Conservation (phyloP, 2,329 filamentous ascomycete genomes). For the Stemphylium vesicarium region DNA sequence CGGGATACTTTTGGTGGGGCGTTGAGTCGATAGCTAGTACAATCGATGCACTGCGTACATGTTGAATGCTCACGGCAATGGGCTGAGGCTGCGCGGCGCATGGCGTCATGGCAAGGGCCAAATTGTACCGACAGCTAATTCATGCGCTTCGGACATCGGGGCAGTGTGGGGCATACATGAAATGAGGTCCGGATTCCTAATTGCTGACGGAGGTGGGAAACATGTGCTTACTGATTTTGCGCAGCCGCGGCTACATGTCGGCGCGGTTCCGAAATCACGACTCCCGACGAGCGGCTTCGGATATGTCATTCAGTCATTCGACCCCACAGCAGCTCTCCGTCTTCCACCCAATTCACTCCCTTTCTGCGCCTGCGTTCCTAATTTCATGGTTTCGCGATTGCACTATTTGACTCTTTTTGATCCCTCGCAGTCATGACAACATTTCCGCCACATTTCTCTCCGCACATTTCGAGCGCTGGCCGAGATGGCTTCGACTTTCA, state of each 20-base stretch:
- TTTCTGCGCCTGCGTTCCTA: not conserved
- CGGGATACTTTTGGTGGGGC: too few relatives aligned
- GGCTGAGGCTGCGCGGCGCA: too few relatives aligned
- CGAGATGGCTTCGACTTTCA: constrained; percentile 49
- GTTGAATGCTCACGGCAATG: not conserved
- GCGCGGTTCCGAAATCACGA: constrained; percentile 19
- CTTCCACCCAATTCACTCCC: not conserved
- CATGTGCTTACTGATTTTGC: constrained; percentile 8
- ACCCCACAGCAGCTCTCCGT: constrained; percentile 9
- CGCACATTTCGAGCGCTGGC: constrained; percentile 55
- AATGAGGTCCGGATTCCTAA: constrained; percentile 6
- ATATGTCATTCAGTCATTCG: constrained; percentile 12
- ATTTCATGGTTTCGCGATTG: not conserved
- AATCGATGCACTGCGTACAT: not conserved
- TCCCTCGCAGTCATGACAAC: constrained; percentile 54
- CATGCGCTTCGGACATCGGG: not conserved
- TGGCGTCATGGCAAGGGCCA: not conserved
- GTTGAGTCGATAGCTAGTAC: not conserved
- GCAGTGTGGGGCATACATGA: not conserved
- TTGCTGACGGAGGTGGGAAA: constrained; percentile 26
- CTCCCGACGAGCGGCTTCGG: constrained; percentile 20
- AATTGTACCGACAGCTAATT: not conserved
- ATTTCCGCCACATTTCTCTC: constrained; percentile 61
- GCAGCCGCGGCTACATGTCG: constrained; percentile 20
- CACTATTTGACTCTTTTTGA: not conserved